phyloP scores from a whole-genome alignment of 2,329 filamentous ascomycete genomes.

The Fusarium proliferatum region DNA sequence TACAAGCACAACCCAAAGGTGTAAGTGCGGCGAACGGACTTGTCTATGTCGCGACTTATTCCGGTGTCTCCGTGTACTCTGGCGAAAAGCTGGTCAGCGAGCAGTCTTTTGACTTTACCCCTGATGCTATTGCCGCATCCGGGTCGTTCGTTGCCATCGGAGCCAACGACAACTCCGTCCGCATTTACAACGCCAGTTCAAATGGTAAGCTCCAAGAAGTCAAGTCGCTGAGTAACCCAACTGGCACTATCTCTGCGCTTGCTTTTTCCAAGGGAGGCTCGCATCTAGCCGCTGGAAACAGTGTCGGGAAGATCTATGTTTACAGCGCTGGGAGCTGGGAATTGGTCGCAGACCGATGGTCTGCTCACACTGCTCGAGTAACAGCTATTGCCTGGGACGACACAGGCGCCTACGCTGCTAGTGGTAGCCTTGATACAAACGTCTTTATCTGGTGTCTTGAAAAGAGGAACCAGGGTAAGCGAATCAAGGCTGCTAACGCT shows the following conservation, averaged over 20 bases:
- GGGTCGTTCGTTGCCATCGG: constrained; percentile 79
- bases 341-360: constrained; percentile 80
- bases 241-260: constrained; percentile 80
- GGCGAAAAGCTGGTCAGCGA: constrained; percentile 70
- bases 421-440: constrained; percentile 89
- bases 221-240: constrained; percentile 73
- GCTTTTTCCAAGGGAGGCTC: constrained; percentile 84
- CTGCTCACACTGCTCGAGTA: constrained; percentile 68
- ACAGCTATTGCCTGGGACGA: constrained; percentile 79
- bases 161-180: constrained; percentile 76
- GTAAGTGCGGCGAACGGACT: constrained; percentile 65
- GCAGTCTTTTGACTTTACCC: constrained; percentile 69
- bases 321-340: constrained; percentile 73
- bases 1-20: constrained; percentile 84
- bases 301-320: constrained; percentile 87
- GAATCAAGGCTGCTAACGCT: constrained; percentile 85
- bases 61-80: constrained; percentile 65
- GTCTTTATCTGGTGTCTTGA: constrained; percentile 90
- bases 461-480: constrained; percentile 81
- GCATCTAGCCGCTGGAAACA: constrained; percentile 83
- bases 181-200: constrained; percentile 73
- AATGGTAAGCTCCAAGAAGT: constrained; percentile 65
- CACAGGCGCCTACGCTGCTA: constrained; percentile 80
- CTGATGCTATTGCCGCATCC: constrained; percentile 77
- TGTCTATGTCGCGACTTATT: constrained; percentile 68